Conservation (phyloP, 257 asterid genomes). For the Buddleja alternifolia region DNA sequence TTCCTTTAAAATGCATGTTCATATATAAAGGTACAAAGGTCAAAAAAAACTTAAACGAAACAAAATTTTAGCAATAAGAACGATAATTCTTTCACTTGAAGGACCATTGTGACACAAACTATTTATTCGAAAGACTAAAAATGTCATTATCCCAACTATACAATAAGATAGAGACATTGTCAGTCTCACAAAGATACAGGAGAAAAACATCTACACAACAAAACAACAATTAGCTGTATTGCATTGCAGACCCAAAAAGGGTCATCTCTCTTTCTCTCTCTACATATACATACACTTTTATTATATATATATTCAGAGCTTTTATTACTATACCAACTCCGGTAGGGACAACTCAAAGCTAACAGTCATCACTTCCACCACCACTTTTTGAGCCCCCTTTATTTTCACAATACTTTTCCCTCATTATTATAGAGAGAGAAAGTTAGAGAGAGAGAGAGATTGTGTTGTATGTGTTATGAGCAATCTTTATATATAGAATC, state of each 20-base stretch:
- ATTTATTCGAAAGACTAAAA: too few species aligned
- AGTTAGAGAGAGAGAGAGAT: neutral
- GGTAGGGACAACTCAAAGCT: conserved; percentile 28
- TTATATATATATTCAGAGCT: neutral
- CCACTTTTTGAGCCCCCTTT: conserved; percentile 31
- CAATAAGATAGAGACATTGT: too few species aligned
- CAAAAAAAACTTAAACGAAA: too few species aligned
- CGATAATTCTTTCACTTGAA: too few species aligned
- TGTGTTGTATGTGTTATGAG: conserved; percentile 17
- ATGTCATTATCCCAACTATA: too few species aligned
- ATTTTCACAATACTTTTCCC: conserved; percentile 13
- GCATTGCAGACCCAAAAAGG: conserved; percentile 8
- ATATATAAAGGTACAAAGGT: too few species aligned
- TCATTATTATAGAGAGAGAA: conserved; percentile 22
- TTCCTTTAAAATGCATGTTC: too few species aligned
- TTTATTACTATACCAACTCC: conserved; percentile 33
- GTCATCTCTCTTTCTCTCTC: conserved; percentile 8
- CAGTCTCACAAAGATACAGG: neutral
- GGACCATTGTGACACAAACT: too few species aligned
- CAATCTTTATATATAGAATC: conserved; percentile 8
- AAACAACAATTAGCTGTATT: conserved; percentile 23
- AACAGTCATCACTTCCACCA: conserved; percentile 19
- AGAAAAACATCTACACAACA: conserved; percentile 7
- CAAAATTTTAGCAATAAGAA: too few species aligned
- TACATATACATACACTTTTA: neutral